These are phyloP conservation scores for Zizania latifolia DNA, from an alignment of 176 grass and related monocot genomes.

Conservation along the genomic window DNA sequence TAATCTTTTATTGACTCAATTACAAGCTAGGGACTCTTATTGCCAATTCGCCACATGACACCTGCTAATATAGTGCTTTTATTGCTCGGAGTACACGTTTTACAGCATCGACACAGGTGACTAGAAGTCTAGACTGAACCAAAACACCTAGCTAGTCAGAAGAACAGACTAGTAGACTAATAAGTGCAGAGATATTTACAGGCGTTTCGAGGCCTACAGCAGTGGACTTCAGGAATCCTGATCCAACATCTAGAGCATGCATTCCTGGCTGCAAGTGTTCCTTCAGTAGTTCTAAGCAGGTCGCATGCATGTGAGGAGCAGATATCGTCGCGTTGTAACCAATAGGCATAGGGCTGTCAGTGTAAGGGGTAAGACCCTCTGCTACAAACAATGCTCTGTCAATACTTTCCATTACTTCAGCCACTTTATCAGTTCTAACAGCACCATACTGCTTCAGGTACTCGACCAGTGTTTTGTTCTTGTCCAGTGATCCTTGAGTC, in stretches of 20 bases:
- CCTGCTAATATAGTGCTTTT: too few relatives aligned
- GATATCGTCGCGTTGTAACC: constrained; percentile 84
- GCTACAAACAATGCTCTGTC: constrained; percentile 66
- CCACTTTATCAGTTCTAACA: constrained; percentile 50
- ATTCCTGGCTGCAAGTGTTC: constrained; percentile 71
- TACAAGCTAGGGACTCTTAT: too few relatives aligned
- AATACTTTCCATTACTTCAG: constrained; percentile 63
- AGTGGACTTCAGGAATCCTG: constrained; percentile 43
- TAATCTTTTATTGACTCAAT: too few relatives aligned
- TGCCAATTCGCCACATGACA: too few relatives aligned
- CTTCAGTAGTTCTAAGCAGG: constrained; percentile 75
- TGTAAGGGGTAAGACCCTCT: constrained; percentile 45
- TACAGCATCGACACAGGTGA: too few relatives aligned
- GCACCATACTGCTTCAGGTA: constrained; percentile 50
- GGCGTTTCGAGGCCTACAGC: too few relatives aligned
- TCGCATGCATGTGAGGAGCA: constrained; percentile 78
- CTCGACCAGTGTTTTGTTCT: constrained; percentile 63
- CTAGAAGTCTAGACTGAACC: too few relatives aligned
- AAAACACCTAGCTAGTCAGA: too few relatives aligned
- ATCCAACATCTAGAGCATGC: constrained; percentile 78
- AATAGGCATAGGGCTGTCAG: constrained; percentile 74
- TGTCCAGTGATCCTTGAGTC: constrained; percentile 51
- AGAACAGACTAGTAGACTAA: too few relatives aligned
- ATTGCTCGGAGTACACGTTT: too few relatives aligned
- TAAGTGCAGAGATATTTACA: too few relatives aligned